phyloP scores from a whole-genome alignment of 225 moss, liverwort and hornwort species.

The Physcomitrellopsis africana region DNA sequence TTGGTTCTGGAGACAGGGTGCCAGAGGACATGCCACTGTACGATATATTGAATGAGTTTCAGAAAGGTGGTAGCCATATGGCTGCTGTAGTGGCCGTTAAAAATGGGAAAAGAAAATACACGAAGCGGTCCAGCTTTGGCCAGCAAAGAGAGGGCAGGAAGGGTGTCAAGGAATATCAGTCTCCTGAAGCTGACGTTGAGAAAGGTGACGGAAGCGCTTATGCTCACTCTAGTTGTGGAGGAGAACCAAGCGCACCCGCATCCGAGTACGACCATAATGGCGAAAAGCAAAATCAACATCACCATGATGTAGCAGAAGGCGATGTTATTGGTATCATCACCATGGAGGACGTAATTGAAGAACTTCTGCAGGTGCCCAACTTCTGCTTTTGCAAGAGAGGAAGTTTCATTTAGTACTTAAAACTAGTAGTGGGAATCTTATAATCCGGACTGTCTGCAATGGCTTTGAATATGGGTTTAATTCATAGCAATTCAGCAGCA shows the following conservation, averaged over 20 bases:
- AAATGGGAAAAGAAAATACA: slow-evolving; percentile 16
- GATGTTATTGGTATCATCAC: slow-evolving; percentile 71
- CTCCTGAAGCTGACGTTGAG: slow-evolving; percentile 43
- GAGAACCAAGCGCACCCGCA: slow-evolving; percentile 28
- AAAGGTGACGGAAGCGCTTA: slow-evolving; percentile 18
- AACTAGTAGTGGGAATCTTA: too few relatives aligned
- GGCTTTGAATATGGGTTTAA: too few relatives aligned
- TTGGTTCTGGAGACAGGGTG: slow-evolving; percentile 32
- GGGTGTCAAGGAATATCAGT: slow-evolving; percentile 37
- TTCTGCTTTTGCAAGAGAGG: background rate
- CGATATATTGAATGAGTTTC: slow-evolving; percentile 56
- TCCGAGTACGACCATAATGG: slow-evolving; percentile 22
- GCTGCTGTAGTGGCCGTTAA: slow-evolving; percentile 46
- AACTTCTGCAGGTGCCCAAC: slow-evolving; percentile 57
- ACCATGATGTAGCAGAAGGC: slow-evolving; percentile 37
- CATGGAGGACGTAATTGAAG: slow-evolving; percentile 78
- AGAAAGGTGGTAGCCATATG: slow-evolving; percentile 60
- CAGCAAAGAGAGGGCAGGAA: slow-evolving; percentile 39
- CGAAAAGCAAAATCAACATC: slow-evolving; percentile 13
- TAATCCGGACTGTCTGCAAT: too few relatives aligned
- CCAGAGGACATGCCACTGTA: slow-evolving; percentile 53
- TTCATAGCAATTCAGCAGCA: too few relatives aligned
- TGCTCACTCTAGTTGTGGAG: background rate
- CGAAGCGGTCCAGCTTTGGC: slow-evolving; percentile 16
- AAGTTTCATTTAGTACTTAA: background rate